These are phyloP conservation scores for Heliocybe sulcata DNA, from an alignment of 1,284 basidiomycete genomes.

Conservation along the genomic window DNA sequence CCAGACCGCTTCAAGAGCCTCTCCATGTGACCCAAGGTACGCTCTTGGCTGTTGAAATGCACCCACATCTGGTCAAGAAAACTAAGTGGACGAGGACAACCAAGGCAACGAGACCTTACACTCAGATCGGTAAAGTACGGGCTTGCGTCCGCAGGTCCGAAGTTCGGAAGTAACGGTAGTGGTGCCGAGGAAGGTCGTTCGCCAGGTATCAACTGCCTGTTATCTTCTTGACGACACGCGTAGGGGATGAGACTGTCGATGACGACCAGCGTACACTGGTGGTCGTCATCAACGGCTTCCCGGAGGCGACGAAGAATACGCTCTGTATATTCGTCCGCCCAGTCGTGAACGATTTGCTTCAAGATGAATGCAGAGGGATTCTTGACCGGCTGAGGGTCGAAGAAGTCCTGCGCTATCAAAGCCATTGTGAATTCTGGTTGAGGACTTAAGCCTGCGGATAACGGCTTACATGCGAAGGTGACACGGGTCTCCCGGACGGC, in stretches of 20 bases:
- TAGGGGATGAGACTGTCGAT: constrained; percentile 9
- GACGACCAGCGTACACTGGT: constrained; percentile 6
- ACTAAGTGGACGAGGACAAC: constrained; percentile 5
- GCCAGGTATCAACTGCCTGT: constrained; percentile 6
- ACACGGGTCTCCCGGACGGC: constrained; percentile 7
- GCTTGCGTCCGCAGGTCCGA: constrained; percentile 10
- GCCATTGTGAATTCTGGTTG: neutral
- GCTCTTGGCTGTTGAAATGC: constrained; percentile 63
- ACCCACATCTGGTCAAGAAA: constrained; percentile 51
- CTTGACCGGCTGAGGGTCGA: constrained; percentile 20
- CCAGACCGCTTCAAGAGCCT: constrained; percentile 51
- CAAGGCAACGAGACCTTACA: constrained; percentile 26
- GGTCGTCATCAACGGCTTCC: constrained; percentile 22
- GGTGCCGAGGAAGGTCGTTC: constrained; percentile 8
- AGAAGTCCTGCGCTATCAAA: constrained; percentile 20
- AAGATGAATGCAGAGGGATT: constrained; percentile 20
- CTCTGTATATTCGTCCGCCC: constrained; percentile 13
- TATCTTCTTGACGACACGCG: constrained; percentile 3
- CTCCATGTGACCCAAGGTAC: constrained; percentile 59
- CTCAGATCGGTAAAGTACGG: constrained; percentile 57
- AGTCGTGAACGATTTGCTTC: constrained; percentile 20
- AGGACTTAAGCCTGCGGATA: neutral
- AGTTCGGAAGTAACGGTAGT: constrained; percentile 12
- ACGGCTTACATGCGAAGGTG: constrained; percentile 1
- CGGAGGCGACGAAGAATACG: constrained; percentile 17